A percentile compares a stretch with the other conserved stretches of the same genome.
Evolutionary conservation across 306 rosid genomes (phyloP).

Genomic region (Cicer yamashitae): DNA sequence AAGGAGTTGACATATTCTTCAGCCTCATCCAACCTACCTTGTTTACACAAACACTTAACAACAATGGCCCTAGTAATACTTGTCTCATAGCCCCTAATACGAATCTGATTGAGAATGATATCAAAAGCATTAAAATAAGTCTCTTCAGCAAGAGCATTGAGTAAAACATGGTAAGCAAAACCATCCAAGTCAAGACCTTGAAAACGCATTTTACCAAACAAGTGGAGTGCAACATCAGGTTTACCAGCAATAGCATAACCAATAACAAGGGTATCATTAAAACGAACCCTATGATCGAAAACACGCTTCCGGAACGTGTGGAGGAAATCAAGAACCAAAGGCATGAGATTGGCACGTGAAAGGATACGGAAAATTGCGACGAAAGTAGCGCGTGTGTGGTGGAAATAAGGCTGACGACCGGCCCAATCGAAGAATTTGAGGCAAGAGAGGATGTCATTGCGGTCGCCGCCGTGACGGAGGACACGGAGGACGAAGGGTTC

Average conservation of each 20-base stretch:
- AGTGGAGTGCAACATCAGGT: constrained; percentile 65
- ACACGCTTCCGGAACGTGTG: constrained; percentile 32
- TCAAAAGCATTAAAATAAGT: constrained; percentile 56
- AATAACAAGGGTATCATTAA: constrained; percentile 65
- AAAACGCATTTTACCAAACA: constrained; percentile 79
- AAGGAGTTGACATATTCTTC: constrained; percentile 53
- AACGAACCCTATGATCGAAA: constrained; percentile 41
- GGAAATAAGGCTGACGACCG: constrained; percentile 65
- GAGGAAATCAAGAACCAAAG: constrained; percentile 64
- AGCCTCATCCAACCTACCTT: constrained; percentile 61
- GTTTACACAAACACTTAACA: constrained; percentile 64
- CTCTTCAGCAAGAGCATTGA: constrained; percentile 66
- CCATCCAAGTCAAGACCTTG: constrained; percentile 67
- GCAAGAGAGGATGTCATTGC: constrained; percentile 62
- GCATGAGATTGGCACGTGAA: constrained; percentile 52
- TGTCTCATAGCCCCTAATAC: constrained; percentile 54
- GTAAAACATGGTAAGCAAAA: constrained; percentile 62
- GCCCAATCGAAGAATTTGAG: constrained; percentile 95
- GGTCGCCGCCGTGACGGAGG: constrained; percentile 45
- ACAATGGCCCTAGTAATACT: constrained; percentile 50
- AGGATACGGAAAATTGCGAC: constrained; percentile 67
- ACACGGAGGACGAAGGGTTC: constrained; percentile 68
- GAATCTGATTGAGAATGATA: constrained; percentile 59
- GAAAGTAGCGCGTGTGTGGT: constrained; percentile 74
- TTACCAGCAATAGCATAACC: constrained; percentile 82